Conservation (phyloP, 768 basidiomycete species). For the Leccinum pellstonianum region DNA sequence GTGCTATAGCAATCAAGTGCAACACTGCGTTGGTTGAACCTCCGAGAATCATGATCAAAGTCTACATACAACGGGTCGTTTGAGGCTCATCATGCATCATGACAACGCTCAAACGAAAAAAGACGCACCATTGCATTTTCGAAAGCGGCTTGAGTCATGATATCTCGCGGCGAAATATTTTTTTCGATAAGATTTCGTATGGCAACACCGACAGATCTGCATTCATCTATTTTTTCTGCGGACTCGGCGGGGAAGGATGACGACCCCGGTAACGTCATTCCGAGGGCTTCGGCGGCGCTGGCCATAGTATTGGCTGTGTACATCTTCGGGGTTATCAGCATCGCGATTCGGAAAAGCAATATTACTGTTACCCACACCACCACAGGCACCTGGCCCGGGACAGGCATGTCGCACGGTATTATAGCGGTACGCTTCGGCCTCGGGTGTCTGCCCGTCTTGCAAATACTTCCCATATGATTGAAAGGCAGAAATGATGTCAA, state of each 20-base stretch:
- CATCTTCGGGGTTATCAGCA: conserved; percentile 56
- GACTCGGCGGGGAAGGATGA: conserved; percentile 96
- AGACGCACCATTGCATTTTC: conserved; percentile 90
- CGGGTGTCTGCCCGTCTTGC: conserved; percentile 79
- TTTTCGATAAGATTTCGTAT: conserved; percentile 88
- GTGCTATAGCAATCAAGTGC: conserved; percentile 95
- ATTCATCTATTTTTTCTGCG: conserved; percentile 83
- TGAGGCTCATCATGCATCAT: conserved; percentile 4
- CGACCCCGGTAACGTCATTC: conserved; percentile 97
- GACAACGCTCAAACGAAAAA: conserved; percentile 6
- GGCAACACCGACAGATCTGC: conserved; percentile 71
- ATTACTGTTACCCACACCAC: conserved; percentile 68
- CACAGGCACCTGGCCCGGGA: conserved; percentile 97
- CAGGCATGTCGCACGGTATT: conserved; percentile 90
- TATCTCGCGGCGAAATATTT: conserved; percentile 90
- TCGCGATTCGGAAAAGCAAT: background rate
- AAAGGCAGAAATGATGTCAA: conserved; percentile 97
- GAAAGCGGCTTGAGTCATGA: conserved; percentile 96
- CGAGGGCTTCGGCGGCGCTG: conserved; percentile 89
- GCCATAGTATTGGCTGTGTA: conserved; percentile 99
- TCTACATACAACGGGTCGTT: conserved; percentile 44
- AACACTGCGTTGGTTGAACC: conserved; percentile 98
- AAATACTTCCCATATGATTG: conserved; percentile 96
- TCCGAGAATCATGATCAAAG: conserved; percentile 93
- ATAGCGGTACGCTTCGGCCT: conserved; percentile 82